These are phyloP conservation scores for Trichoderma asperellum DNA, from an alignment of 2,329 filamentous ascomycete genomes.

Conservation along the genomic window DNA sequence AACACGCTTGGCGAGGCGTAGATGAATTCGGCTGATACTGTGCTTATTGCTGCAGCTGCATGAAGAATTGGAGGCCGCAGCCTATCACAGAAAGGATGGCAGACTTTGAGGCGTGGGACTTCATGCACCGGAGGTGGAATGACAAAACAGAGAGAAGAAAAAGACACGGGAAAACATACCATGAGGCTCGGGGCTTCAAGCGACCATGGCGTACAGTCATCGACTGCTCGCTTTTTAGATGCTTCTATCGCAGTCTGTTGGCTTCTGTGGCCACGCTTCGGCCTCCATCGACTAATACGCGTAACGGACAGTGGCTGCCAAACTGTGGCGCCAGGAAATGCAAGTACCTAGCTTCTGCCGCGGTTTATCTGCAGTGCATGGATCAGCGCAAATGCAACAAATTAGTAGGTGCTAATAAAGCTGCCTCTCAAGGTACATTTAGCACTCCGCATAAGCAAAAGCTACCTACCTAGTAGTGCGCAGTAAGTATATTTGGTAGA, in stretches of 20 bases:
- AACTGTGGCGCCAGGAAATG: background rate
- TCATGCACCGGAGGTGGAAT: background rate
- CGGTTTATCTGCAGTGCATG: too few species aligned
- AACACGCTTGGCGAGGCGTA: background rate
- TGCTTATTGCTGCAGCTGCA: background rate
- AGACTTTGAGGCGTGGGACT: background rate
- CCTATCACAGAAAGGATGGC: background rate
- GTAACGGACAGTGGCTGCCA: background rate
- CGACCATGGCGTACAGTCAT: background rate
- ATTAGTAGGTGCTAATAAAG: too few species aligned
- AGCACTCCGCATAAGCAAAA: too few species aligned
- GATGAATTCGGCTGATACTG: background rate
- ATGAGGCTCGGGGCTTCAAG: background rate
- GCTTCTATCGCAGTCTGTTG: constrained; percentile 22
- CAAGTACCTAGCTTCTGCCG: too few species aligned
- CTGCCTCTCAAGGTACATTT: too few species aligned
- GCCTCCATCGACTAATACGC: background rate
- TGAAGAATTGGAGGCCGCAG: background rate
- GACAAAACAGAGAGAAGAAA: background rate
- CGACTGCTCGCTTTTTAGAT: too few species aligned
- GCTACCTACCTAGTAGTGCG: too few species aligned
- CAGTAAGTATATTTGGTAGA: too few species aligned
- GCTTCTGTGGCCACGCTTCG: constrained; percentile 24
- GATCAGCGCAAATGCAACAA: background rate
- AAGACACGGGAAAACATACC: background rate